Conservation (phyloP, 345 rosid species). For the Melastoma malabathricum region DNA sequence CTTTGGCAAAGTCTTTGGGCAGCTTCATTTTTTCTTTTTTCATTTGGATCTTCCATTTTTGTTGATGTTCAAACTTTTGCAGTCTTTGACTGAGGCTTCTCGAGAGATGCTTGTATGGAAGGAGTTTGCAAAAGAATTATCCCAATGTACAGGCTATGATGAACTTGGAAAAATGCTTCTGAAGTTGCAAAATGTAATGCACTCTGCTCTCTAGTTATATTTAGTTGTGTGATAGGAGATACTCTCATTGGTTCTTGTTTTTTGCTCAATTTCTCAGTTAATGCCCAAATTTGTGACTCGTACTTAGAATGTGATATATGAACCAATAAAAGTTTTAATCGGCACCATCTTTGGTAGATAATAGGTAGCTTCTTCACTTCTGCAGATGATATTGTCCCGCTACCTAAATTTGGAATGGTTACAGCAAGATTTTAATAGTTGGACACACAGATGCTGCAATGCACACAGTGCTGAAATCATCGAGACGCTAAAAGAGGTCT, state of each 20-base stretch:
- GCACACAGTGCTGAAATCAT: slow-evolving; percentile 69
- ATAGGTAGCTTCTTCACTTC: neutral
- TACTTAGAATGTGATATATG: too few relatives aligned
- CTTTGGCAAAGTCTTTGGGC: slow-evolving; percentile 1
- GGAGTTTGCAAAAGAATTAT: slow-evolving; percentile 83
- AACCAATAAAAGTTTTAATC: too few relatives aligned
- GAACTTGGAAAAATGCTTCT: slow-evolving; percentile 85
- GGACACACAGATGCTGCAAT: slow-evolving; percentile 57
- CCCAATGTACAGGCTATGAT: slow-evolving; percentile 60
- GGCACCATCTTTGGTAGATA: neutral
- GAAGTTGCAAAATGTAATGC: slow-evolving; percentile 70
- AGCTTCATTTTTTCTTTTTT: slow-evolving; percentile 3
- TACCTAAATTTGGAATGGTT: slow-evolving; percentile 66
- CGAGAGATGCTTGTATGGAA: slow-evolving; percentile 75
- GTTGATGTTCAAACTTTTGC: slow-evolving; percentile 7
- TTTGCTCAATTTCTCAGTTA: neutral
- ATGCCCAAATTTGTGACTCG: neutral
- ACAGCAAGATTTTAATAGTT: slow-evolving; percentile 34
- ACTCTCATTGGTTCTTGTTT: too few relatives aligned
- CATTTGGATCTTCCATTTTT: neutral
- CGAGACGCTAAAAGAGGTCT: slow-evolving; percentile 87
- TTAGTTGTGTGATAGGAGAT: too few relatives aligned
- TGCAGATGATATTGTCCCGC: slow-evolving; percentile 63
- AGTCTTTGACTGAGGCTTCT: slow-evolving; percentile 72
- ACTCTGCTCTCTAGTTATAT: slow-evolving; percentile 1